Percentiles rank a stretch among this genome's conserved stretches.
phyloP scores from a whole-genome alignment of 1,284 basidiomycete species.

The Phenoliferia sp. region DNA sequence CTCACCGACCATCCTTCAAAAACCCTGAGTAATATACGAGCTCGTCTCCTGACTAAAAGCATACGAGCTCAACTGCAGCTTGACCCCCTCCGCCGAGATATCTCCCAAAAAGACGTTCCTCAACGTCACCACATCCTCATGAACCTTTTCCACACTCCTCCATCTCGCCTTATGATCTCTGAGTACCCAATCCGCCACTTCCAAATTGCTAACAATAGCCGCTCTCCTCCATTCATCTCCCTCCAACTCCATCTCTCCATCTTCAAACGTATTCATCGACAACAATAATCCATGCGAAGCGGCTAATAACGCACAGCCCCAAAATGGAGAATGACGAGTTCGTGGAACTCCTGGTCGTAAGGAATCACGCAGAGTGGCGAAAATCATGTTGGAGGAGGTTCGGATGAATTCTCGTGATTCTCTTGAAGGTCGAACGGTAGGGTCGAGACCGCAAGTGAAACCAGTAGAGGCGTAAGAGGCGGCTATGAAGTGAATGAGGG shows the following conservation, averaged over 20 bases:
- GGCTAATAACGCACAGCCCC: not conserved
- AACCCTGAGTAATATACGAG: too few species aligned
- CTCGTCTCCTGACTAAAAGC: too few species aligned
- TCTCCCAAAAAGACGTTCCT: not conserved
- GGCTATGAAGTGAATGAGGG: not conserved
- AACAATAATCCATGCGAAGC: not conserved
- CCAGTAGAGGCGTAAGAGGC: not conserved
- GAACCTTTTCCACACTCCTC: not conserved
- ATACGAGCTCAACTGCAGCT: too few species aligned
- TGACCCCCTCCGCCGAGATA: not conserved
- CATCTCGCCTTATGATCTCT: not conserved
- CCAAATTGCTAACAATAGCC: not conserved
- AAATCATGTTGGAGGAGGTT: not conserved
- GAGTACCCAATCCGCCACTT: not conserved
- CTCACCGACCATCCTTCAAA: too few species aligned
- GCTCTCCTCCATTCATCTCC: not conserved
- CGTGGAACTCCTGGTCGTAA: not conserved
- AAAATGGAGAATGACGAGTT: not conserved
- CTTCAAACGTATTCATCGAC: not conserved
- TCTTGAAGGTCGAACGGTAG: not conserved
- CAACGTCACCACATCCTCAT: not conserved
- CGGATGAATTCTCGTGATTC: not conserved
- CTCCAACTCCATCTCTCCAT: not conserved
- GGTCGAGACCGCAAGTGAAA: conserved; percentile 1
- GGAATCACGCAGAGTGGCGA: not conserved